A percentile compares a stretch with the other conserved stretches of the same genome.
Evolutionary conservation across 1,139 yeast genomes (phyloP).

Genomic region (Blastobotrys persicus): DNA sequence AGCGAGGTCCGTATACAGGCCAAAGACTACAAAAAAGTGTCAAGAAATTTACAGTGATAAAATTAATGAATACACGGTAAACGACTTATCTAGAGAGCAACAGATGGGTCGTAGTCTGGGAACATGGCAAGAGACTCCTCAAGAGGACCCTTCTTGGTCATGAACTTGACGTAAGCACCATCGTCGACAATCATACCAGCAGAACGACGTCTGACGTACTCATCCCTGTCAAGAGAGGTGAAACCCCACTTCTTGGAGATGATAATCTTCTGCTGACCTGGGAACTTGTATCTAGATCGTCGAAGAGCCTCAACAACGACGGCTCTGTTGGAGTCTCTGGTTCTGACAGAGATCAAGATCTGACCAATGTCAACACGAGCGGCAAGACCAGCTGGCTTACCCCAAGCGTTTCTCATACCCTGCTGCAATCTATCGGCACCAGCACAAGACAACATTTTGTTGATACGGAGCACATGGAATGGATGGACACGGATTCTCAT

Average conservation of each 20-base stretch:
- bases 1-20: too few species aligned
- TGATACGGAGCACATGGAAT: slow-evolving; percentile 99
- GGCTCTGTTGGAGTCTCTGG: slow-evolving; percentile 96
- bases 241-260: slow-evolving; percentile 99
- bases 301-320: slow-evolving; percentile 98
- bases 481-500: slow-evolving; percentile 99
- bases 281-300: slow-evolving; percentile 99
- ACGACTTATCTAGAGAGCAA: slow-evolving; percentile 29
- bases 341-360: slow-evolving; percentile 96
- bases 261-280: slow-evolving; percentile 99
- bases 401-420: slow-evolving; percentile 99
- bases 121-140: slow-evolving; percentile 88
- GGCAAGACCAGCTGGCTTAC: slow-evolving; percentile 99
- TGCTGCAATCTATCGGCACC: slow-evolving; percentile 99
- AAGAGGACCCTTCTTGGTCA: slow-evolving; percentile 93
- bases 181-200: slow-evolving; percentile 98
- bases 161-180: slow-evolving; percentile 99
- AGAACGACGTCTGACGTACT: slow-evolving; percentile 89
- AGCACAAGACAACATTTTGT: slow-evolving; percentile 99
- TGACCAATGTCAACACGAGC: slow-evolving; percentile 99
- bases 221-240: slow-evolving; percentile 98
- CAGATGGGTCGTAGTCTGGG: slow-evolving; percentile 72
- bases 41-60: too few species aligned
- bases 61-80: slow-evolving; percentile 1
- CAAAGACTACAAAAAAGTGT: too few species aligned